Base-by-base conservation (phyloP, 2,329 filamentous ascomycete species). In the Calonectria honghensis region DNA sequence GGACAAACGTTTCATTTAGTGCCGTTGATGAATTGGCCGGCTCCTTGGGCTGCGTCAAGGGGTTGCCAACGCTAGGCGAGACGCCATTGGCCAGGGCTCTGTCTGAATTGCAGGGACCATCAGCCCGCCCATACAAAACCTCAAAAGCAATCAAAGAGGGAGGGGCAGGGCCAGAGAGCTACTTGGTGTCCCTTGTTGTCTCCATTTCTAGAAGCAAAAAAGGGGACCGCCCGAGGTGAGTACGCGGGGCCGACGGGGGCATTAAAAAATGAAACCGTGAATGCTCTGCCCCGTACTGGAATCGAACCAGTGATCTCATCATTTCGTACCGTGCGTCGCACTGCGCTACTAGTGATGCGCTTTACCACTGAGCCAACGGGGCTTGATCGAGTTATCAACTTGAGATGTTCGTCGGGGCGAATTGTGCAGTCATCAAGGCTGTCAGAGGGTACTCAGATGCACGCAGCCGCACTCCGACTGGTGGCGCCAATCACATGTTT, bases 251-350 rank as follows among this genome's bases (percentile, higher is more conserved):
- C 45, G 45, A 48, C 0, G 18, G 3, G 20, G 45, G n/a, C 45
- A 48, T 18, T 32, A 59, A 59, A 59, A 59, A 37, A 9, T 37
- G 32, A 59, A 59, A 9, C 20, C 2, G 7, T 11, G 4, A 6
- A 35, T 29, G 3, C 57, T 63, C 57, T 63, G 57, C 57, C 57
- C 57, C 57, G 57, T 63, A 63, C 57, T 63, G 57, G 57, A 63
- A 63, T 63, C 57, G 57, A 63, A 63, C 57, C 57, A 63, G 57
- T 63, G 57, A 63, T 63, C 57, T 63, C 41, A 63, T 63, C 57
- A 63, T 63, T 2, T 52, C 24, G 50, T 52, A 16, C 1, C 24
- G 24, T 24, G 24, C 24, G 24, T 24, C 24, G 24, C 39, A 52
- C 18, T 16, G 27, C 7, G 2, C 14, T 63, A 63, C 57, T 63